Percentiles rank a stretch among this genome's conserved stretches.
Evolutionary conservation across 805 yeast genomes (phyloP).

Genomic region (Candida ponderosae): DNA sequence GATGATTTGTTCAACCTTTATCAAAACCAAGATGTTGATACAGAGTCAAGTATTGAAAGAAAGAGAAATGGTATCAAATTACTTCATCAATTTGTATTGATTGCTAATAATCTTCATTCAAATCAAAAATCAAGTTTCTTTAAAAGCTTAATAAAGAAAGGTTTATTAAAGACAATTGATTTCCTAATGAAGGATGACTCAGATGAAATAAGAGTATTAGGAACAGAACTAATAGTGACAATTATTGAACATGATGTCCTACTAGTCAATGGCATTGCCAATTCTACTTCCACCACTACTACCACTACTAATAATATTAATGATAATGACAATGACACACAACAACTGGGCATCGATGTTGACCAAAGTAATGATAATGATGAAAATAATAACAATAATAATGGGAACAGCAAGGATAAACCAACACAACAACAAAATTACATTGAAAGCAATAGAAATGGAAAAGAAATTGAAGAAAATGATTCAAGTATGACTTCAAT

Average conservation of each 20-base stretch:
- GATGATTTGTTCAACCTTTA: slow-evolving; percentile 54
- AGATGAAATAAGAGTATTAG: slow-evolving; percentile 49
- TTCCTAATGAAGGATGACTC: slow-evolving; percentile 58
- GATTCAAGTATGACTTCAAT: slow-evolving; percentile 67
- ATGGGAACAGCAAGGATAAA: not conserved
- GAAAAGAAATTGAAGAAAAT: slow-evolving; percentile 91
- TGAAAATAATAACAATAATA: not conserved
- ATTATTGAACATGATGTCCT: slow-evolving; percentile 80
- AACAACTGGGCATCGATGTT: not conserved
- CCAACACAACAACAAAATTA: too few species aligned
- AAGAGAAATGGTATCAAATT: slow-evolving; percentile 68
- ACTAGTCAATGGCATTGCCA: slow-evolving; percentile 32
- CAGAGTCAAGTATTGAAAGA: slow-evolving; percentile 14
- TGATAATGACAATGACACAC: slow-evolving; percentile 4
- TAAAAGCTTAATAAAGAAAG: slow-evolving; percentile 52
- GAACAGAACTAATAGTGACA: slow-evolving; percentile 73
- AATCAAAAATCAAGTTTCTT: slow-evolving; percentile 60
- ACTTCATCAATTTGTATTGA: slow-evolving; percentile 70
- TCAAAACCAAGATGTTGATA: slow-evolving; percentile 10
- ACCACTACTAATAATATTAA: slow-evolving; percentile 1
- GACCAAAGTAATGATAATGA: slow-evolving; percentile 5
- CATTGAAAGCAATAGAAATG: too few species aligned
- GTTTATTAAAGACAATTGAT: slow-evolving; percentile 60
- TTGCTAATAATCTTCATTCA: slow-evolving; percentile 59
- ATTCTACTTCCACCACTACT: not conserved